Base-by-base conservation (phyloP, 2,329 filamentous ascomycete species). In the Niveomyces coronatus region DNA sequence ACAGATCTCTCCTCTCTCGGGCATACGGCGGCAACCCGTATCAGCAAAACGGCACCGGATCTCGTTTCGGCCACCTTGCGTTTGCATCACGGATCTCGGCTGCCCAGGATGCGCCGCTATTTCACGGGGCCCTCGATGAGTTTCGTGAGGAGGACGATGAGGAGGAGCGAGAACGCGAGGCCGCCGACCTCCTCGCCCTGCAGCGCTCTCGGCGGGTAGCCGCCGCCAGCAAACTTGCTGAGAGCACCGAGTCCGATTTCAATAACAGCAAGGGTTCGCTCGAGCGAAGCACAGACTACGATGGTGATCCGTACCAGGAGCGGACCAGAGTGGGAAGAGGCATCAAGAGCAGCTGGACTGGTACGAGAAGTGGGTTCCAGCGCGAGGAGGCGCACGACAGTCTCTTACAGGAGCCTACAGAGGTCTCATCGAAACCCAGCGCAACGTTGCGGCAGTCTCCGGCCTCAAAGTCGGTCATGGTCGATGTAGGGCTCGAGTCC, bases 141-240 rank as follows among this genome's bases (percentile, higher is more conserved):
- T 91, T 93, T 47, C 79, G 83, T 44, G 88, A 95, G 60, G 85
- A 93, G 53, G 88, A 95, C 46, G 89, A 96, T 44, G 88, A 91
- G 56, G 82, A 85, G 50, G 87, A 94, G 60, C 80, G 85, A 50
- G 85, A 93, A 50, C 70, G 87, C 38, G 89, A 96, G 54, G 85
- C 89, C 23, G 87, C 87, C n/a, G 91, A 96, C 60, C 79, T 91
- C 48, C 93, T 88, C 60, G 89, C 89, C 5, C 67, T 98, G 41
- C 88, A 96, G 59, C 75, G 82, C 49, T 96, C 89, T 47, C 76
- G 91, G 49, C 76, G 88, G 32, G 85, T 94, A 42, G 89, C 95
- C 53, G 85, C 86, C 11, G 79, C 81, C 11, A 86, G 83, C 58
- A 78, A 84, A 49, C 64, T 95, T 35, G 85, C 83, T 26, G 87